Evolutionary conservation across 2,329 filamentous ascomycete genomes (phyloP), one percentile per base, ranked within the genome.

Genomic region (Shiraia sp.): DNA sequence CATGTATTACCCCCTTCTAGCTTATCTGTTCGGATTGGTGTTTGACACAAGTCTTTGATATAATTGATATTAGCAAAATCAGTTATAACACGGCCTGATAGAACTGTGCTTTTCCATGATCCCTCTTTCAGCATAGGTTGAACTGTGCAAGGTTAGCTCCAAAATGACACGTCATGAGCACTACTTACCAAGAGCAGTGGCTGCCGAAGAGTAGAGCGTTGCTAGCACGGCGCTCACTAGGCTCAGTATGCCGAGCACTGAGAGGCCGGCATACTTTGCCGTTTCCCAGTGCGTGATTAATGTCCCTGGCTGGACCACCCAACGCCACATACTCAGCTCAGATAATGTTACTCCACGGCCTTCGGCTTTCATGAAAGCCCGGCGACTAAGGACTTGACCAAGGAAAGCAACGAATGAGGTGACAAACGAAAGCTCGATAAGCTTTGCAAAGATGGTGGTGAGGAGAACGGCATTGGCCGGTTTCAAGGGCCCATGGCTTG

Each of bases 371-470:
- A 78, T 76, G 40, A 88, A 79, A 0, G 87, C 85, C 40, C 85
- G 74, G 14, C 86, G 77, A n/a, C 81, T 89, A 12, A 92, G 69
- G 0, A 87, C 79, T 62, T 93, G 88, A 0, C 88, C 88, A 0
- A 91, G 63, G 40, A 87, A 87, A 0, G 85, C 79, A 1, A 91
- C 85, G 46, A 89, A 87, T 0, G 88, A 83, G 0, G 87, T 89
- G 3, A 89, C 86, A 57, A 90, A 92, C 0, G 85, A 83, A 50
- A 91, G 62, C 67, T 92, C 88, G 33, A 91, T 88, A 0, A 85
- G 80, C 67, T 91, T 92, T 6, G 88, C 86, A 25, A 89, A 72
- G 2, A 89, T 68, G 0, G 86, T 79, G n/a, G 81, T 83, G 1
- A 91, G 59, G 1, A 88, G 68, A 1, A 81, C 83, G 0, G 88